Evolutionary conservation across 78 protist species (phyloP).

Genomic region (Emiliania huxleyi): DNA sequence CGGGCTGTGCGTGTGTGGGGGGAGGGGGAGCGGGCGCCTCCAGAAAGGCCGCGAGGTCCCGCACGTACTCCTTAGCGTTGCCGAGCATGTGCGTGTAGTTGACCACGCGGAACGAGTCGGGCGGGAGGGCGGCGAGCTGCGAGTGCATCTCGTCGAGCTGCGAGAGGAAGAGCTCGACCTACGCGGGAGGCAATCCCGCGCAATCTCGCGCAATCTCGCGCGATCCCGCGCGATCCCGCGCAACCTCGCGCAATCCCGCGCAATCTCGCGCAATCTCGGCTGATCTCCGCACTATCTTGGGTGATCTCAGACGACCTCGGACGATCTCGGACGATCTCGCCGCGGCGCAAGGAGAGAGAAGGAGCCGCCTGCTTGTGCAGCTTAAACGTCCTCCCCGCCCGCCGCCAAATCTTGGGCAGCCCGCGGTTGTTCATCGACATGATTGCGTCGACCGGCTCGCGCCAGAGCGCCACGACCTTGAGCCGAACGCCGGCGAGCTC

Average conservation of each 20-base stretch:
- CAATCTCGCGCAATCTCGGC: no score
- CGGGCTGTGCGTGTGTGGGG: no score
- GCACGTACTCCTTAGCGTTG: neutral
- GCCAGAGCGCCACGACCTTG: neutral
- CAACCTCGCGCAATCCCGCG: no score
- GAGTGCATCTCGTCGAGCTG: neutral
- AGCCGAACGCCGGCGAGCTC: neutral
- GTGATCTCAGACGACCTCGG: no score
- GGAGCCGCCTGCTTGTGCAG: conserved; percentile 27
- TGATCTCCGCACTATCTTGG: no score
- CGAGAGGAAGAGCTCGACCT: conserved; percentile 4
- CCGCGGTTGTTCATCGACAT: conserved; percentile 27
- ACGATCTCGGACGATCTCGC: no score
- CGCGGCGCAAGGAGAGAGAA: no score
- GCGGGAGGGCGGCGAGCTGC: neutral
- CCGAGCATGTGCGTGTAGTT: neutral
- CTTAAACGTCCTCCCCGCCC: neutral
- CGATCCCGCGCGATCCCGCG: no score
- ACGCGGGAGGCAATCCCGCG: no score
- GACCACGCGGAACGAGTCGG: neutral
- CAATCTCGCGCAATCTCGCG: no score
- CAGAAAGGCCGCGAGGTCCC: neutral
- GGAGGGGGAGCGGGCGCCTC: no score
- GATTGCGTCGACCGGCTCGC: conserved; percentile 3
- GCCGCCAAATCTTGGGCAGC: conserved; percentile 20